Conservation (phyloP, 495 filamentous ascomycete genomes). For the Friedmanniomyces simplex region DNA sequence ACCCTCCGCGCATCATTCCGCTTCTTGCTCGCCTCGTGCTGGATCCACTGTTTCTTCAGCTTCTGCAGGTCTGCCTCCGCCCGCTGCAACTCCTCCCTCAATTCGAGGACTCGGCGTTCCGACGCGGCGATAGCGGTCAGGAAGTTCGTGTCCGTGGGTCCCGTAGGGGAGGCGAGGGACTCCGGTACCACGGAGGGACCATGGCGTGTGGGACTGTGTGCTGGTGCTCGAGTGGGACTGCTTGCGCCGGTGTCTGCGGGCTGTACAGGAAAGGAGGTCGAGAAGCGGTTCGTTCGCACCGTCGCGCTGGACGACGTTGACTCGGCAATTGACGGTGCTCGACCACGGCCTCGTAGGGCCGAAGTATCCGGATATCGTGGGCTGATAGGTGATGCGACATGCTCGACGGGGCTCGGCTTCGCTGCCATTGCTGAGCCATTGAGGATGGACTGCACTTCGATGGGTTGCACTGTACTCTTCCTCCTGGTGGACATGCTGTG, state of each 20-base stretch:
- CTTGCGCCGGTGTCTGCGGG: slow-evolving; percentile 1
- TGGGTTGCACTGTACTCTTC: background rate
- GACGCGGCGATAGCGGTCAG: slow-evolving; percentile 84
- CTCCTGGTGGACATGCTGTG: background rate
- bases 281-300: slow-evolving; percentile 59
- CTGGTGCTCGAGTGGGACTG: slow-evolving; percentile 14
- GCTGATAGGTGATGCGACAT: slow-evolving; percentile 6
- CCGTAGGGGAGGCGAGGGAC: slow-evolving; percentile 42
- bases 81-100: slow-evolving; percentile 72
- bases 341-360: slow-evolving; percentile 3
- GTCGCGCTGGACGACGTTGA: background rate
- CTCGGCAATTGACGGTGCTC: slow-evolving; percentile 9
- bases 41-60: slow-evolving; percentile 74
- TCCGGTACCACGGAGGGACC: slow-evolving; percentile 20
- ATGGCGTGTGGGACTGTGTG: slow-evolving; percentile 10
- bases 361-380: background rate
- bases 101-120: slow-evolving; percentile 84
- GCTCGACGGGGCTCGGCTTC: slow-evolving; percentile 15
- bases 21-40: slow-evolving; percentile 69
- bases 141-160: slow-evolving; percentile 59
- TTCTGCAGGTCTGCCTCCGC: slow-evolving; percentile 67
- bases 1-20: slow-evolving; percentile 50
- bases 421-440: slow-evolving; percentile 3
- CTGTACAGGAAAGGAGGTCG: slow-evolving; percentile 66
- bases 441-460: slow-evolving; percentile 3